Base-by-base conservation (phyloP, 208 protist genomes). In the Angomonas ambiguus region DNA sequence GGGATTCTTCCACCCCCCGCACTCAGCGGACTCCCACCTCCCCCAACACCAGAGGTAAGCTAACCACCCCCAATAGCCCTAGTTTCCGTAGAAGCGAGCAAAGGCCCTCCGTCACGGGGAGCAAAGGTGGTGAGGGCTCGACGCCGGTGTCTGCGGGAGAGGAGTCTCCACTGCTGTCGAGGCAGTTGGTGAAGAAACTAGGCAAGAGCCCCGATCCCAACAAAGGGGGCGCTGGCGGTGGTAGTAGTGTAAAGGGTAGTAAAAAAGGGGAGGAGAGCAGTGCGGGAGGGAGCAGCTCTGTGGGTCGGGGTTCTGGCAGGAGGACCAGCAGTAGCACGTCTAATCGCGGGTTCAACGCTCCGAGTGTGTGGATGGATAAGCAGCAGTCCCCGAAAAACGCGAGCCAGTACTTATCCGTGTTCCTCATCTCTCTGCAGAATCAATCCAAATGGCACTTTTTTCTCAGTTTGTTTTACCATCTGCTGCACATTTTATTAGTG, bases 401-500 rank as follows among this genome's bases (percentile, higher is more conserved):
- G 34, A 55, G 45, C 13, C 65, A 69, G 33, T 51, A 74, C 28
- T 8, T 58, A 1, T 42, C 33, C 13, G 51, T 62, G 56, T 71
- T 79, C 30, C 13, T 67, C 5, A 35, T 69, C 49, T 69, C 68
- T 0, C 51, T 80, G 1, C 6, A 34, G 30, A 57, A 67, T 34
- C 76, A 74, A 68, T 74, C 76, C 41, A 71, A 72, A 65, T 28
- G 60, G 20, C 67, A 65, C 57, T 70, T 55, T 35, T 53, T 74
- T 24, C 62, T 80, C 13, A 62, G 71, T 16, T 31, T 70, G 0
- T 24, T 55, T 18, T 85, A 71, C 42, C 79, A 85, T 51, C 16
- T 73, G 6, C 38, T 81, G 10, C 79, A 81, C 60, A 31, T 81
- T 30, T 22, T 74, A 31, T 62, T 85, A 13, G 70, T 77, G 32